phyloP scores from a whole-genome alignment of 306 rosid species.

The Casuarina cunninghamiana region DNA sequence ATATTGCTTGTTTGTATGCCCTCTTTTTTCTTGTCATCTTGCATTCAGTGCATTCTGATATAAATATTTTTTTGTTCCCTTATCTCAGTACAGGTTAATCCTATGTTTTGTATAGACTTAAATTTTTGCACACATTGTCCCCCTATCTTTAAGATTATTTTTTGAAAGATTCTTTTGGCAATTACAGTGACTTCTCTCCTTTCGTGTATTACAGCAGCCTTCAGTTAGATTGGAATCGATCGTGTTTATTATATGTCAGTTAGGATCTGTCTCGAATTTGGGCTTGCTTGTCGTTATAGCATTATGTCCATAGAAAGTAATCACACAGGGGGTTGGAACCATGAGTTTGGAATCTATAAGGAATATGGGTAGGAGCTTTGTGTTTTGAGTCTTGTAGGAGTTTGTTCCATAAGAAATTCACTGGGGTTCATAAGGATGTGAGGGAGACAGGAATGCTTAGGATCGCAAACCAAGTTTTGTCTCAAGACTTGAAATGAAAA shows the following conservation, averaged over 20 bases:
- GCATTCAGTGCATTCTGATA: not conserved
- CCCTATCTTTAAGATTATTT: not conserved
- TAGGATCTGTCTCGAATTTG: not conserved
- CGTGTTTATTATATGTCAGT: not conserved
- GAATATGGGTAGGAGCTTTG: not conserved
- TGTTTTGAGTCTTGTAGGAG: not conserved
- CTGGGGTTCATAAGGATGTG: not conserved
- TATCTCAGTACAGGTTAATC: not conserved
- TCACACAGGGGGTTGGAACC: not conserved
- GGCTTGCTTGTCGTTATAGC: not conserved
- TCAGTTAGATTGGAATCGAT: not conserved
- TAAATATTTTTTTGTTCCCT: not conserved
- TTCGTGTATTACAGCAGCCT: not conserved
- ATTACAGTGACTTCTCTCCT: not conserved
- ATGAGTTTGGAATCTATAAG: not conserved
- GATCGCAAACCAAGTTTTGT: not conserved
- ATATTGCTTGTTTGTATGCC: slow-evolving; percentile 93
- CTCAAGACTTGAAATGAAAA: not conserved
- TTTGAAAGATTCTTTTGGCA: not conserved
- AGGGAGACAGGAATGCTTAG: not conserved
- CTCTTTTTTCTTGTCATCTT: slow-evolving; percentile 14
- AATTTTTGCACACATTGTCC: not conserved
- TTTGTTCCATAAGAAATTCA: not conserved
- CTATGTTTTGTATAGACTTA: not conserved
- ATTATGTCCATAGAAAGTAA: not conserved